Percentiles rank a stretch among this genome's conserved stretches.
Conservation (phyloP, 371 early-diverging fungal species). For the Blastocladiella emersonii region DNA sequence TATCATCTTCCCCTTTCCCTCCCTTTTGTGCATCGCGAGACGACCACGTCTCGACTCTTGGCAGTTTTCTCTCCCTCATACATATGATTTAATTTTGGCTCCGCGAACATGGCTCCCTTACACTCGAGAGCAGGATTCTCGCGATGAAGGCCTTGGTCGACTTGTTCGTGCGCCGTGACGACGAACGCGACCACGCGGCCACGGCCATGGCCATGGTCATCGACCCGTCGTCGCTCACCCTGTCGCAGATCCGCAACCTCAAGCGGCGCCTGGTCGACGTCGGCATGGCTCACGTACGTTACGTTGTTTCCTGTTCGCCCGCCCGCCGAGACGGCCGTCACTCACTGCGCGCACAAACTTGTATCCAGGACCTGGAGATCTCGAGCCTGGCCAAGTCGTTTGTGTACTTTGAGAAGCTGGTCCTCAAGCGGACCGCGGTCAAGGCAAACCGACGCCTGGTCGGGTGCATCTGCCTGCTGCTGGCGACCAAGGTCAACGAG, state of each 20-base stretch:
- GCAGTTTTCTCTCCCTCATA: too few species aligned
- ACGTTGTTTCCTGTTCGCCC: not conserved
- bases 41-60: too few species aligned
- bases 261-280: constrained; percentile 48
- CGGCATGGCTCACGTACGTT: constrained; percentile 11
- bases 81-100: too few species aligned
- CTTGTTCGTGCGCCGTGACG: too few species aligned
- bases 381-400: constrained; percentile 77
- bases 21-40: too few species aligned
- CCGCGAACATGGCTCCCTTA: too few species aligned
- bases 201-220: too few species aligned
- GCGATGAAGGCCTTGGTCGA: too few species aligned
- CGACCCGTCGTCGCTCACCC: constrained; percentile 52
- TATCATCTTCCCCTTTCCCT: too few species aligned
- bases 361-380: constrained; percentile 63
- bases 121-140: too few species aligned
- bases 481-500: constrained; percentile 74
- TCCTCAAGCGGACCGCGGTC: constrained; percentile 23
- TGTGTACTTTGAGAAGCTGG: constrained; percentile 87
- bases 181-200: too few species aligned
- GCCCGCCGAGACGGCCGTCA: too few species aligned
- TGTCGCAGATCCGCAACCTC: constrained; percentile 61
- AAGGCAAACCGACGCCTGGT: constrained; percentile 26
- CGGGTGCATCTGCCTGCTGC: constrained; percentile 20
- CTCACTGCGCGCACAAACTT: not conserved